phyloP scores from a whole-genome alignment of 345 rosid genomes.

The Gossypium arboreum region DNA sequence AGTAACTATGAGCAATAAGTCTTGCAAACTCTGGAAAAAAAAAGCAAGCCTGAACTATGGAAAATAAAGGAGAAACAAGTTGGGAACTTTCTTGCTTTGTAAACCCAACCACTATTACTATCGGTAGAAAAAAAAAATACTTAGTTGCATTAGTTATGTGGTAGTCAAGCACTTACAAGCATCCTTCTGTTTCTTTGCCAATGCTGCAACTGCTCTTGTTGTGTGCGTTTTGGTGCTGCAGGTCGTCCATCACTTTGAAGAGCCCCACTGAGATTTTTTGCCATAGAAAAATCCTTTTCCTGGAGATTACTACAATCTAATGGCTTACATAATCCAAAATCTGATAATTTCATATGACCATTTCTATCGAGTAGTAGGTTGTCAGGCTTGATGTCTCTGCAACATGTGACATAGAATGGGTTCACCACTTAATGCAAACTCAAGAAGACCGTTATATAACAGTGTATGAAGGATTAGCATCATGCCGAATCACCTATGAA shows the following conservation, averaged over 20 bases:
- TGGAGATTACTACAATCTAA: constrained; percentile 90
- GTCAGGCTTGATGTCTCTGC: constrained; percentile 98
- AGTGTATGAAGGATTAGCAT: background rate
- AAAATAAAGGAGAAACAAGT: background rate
- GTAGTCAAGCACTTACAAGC: constrained; percentile 58
- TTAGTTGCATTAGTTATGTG: constrained; percentile 7
- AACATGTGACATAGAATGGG: constrained; percentile 17
- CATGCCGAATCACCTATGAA: constrained; percentile 68
- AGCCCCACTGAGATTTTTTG: constrained; percentile 59
- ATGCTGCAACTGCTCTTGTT: constrained; percentile 82
- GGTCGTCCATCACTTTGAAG: constrained; percentile 75
- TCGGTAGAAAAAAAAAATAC: background rate
- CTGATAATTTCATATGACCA: constrained; percentile 95
- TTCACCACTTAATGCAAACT: background rate
- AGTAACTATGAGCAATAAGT: background rate
- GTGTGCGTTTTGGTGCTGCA: constrained; percentile 76
- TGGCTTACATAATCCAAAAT: constrained; percentile 96
- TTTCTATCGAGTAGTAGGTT: constrained; percentile 88
- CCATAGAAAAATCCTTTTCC: constrained; percentile 82
- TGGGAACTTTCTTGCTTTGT: background rate
- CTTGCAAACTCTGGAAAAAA: background rate
- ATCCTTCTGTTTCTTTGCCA: constrained; percentile 96
- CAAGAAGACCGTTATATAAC: background rate
- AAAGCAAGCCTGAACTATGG: background rate
- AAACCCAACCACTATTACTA: constrained; percentile 3